Conservation (phyloP, 2,329 filamentous ascomycete genomes). For the Conoideocrella luteorostrata region DNA sequence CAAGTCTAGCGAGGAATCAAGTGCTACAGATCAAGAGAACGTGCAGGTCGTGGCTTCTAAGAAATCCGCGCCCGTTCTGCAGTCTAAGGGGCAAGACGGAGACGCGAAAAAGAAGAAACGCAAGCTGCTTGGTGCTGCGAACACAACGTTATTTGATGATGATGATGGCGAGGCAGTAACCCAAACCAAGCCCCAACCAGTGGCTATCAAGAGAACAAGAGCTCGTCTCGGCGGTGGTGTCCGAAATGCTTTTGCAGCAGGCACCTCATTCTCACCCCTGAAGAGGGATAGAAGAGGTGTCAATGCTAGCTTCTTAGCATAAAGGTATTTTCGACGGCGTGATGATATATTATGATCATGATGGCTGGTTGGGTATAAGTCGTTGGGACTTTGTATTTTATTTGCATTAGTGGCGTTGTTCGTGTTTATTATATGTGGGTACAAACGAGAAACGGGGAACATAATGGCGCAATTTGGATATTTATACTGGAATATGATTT, state of each 20-base stretch:
- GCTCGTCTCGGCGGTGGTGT: conserved; percentile 16
- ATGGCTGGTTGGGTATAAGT: conserved; percentile 2
- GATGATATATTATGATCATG: background rate
- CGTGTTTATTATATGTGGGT: background rate
- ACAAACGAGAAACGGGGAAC: background rate
- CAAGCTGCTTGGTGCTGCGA: conserved; percentile 58
- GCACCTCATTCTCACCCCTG: conserved; percentile 60
- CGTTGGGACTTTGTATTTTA: background rate
- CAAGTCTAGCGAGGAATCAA: conserved; percentile 34
- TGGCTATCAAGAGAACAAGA: conserved; percentile 7
- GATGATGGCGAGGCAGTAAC: conserved; percentile 45
- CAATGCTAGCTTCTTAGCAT: conserved; percentile 54
- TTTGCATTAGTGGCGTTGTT: background rate
- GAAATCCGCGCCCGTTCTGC: conserved; percentile 11
- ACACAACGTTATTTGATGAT: conserved; percentile 64
- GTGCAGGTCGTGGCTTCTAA: conserved; percentile 2
- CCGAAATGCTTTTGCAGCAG: conserved; percentile 44
- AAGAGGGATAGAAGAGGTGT: conserved; percentile 62
- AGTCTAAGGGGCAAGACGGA: conserved; percentile 18
- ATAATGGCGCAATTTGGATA: background rate
- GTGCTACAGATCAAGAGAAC: conserved; percentile 25
- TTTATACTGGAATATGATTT: too few relatives aligned
- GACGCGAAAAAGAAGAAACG: conserved; percentile 62
- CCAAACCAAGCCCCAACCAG: conserved; percentile 1
- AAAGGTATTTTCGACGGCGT: conserved; percentile 5